Percentiles rank a stretch among this genome's conserved stretches.
These are phyloP conservation scores for Trichoderma erinaceum DNA, from an alignment of 495 filamentous ascomycete species.

Conservation along the genomic window DNA sequence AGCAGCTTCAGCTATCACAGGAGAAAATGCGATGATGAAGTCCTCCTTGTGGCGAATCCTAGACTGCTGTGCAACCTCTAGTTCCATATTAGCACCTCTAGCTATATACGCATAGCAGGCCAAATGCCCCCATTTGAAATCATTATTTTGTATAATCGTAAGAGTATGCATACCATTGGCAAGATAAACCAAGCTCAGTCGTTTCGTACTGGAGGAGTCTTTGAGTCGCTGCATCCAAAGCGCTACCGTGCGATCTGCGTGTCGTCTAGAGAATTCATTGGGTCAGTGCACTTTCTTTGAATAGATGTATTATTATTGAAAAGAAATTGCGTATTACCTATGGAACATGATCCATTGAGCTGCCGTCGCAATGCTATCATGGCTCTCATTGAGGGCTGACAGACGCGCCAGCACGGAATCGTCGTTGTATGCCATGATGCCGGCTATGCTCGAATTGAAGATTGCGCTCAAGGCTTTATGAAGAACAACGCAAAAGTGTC, in stretches of 20 bases:
- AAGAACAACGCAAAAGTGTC: background rate
- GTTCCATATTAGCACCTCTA: background rate
- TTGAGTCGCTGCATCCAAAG: conserved; percentile 85
- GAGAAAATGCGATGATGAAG: conserved; percentile 84
- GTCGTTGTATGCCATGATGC: conserved; percentile 81
- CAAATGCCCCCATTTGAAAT: background rate
- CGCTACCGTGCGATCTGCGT: conserved; percentile 80
- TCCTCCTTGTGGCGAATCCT: conserved; percentile 86
- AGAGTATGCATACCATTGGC: conserved; percentile 68
- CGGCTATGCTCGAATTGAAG: background rate
- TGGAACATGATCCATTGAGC: conserved; percentile 99
- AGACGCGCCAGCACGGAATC: conserved; percentile 92
- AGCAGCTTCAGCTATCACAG: conserved; percentile 81
- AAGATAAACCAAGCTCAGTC: conserved; percentile 87
- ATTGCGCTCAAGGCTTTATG: background rate
- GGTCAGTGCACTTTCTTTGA: background rate
- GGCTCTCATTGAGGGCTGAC: conserved; percentile 87
- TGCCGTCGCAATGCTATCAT: conserved; percentile 91
- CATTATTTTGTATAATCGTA: conserved; percentile 2
- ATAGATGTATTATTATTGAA: background rate
- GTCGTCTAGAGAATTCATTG: conserved; percentile 51
- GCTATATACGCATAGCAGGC: too few relatives aligned
- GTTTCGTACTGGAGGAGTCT: conserved; percentile 74
- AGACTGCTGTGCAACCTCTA: conserved; percentile 93
- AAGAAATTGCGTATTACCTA: conserved; percentile 54